Percentiles rank a stretch among this genome's conserved stretches.
Evolutionary conservation across 371 early-diverging fungal species (phyloP).

Genomic region (Syncephalis plumigaleata): DNA sequence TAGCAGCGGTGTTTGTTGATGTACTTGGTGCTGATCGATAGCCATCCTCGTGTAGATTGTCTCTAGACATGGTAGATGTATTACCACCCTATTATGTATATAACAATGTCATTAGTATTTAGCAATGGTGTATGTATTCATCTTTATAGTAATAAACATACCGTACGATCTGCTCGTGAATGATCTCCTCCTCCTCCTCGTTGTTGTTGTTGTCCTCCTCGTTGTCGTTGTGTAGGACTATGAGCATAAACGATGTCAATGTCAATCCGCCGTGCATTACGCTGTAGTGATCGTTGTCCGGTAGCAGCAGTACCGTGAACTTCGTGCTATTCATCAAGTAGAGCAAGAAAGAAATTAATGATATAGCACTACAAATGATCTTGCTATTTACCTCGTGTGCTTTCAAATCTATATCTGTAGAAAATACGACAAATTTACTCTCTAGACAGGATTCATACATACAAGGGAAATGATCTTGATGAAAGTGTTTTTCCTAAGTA

Average conservation of each 20-base stretch:
- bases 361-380: not conserved
- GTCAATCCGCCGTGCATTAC: conserved; percentile 14
- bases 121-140: too few species aligned
- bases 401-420: conserved; percentile 72
- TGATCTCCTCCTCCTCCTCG: too few species aligned
- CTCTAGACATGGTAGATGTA: too few species aligned
- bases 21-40: too few species aligned
- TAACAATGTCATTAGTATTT: too few species aligned
- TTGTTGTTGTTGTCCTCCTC: too few species aligned
- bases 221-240: not conserved
- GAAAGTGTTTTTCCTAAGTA: conserved; percentile 63
- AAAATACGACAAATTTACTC: conserved; percentile 93
- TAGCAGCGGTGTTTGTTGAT: too few species aligned
- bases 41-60: too few species aligned
- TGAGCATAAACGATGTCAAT: conserved; percentile 8
- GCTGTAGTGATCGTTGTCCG: conserved; percentile 5
- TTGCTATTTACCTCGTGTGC: conserved; percentile 45
- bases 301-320: conserved; percentile 8
- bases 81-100: too few species aligned
- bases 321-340: not conserved
- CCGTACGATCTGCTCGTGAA: too few species aligned
- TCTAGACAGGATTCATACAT: conserved; percentile 67
- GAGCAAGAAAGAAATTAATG: too few species aligned
- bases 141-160: too few species aligned
- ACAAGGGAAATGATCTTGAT: conserved; percentile 68